A percentile compares a stretch with the other conserved stretches of the same genome.
phyloP scores from a whole-genome alignment of 495 filamentous ascomycete species.

The Penicillium nucicola region DNA sequence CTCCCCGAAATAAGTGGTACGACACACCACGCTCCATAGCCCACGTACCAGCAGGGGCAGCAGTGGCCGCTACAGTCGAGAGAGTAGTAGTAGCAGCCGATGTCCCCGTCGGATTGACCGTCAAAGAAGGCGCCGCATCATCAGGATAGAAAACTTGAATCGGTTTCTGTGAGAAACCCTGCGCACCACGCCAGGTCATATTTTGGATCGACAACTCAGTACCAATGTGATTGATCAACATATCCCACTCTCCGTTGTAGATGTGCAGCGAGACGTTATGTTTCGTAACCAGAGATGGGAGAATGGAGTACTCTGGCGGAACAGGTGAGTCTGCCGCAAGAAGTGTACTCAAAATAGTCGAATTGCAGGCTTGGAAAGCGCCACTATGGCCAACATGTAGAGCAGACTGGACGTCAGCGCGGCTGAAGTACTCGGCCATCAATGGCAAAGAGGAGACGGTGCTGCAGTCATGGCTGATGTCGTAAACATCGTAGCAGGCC shows the following conservation, averaged over 20 bases:
- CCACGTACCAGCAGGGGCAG: slow-evolving; percentile 24
- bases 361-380: slow-evolving; percentile 29
- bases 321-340: slow-evolving; percentile 13
- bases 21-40: slow-evolving; percentile 30
- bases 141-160: slow-evolving; percentile 19
- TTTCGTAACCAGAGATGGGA: slow-evolving; percentile 30
- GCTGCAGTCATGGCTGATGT: slow-evolving; percentile 33
- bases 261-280: slow-evolving; percentile 37
- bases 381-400: slow-evolving; percentile 28
- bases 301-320: slow-evolving; percentile 30
- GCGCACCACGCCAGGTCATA: slow-evolving; percentile 35
- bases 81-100: background rate
- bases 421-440: slow-evolving; percentile 33
- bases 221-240: slow-evolving; percentile 40
- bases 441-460: slow-evolving; percentile 19
- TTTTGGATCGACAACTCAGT: slow-evolving; percentile 39
- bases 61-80: background rate
- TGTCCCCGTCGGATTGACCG: background rate
- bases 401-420: slow-evolving; percentile 30
- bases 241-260: slow-evolving; percentile 39
- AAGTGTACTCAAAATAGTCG: slow-evolving; percentile 23
- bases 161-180: slow-evolving; percentile 26
- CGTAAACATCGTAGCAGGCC: slow-evolving; percentile 35
- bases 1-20: slow-evolving; percentile 33
- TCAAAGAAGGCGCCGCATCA: slow-evolving; percentile 17